Evolutionary conservation across 495 filamentous ascomycete genomes (phyloP), one percentile per base, ranked within the genome.

Genomic region (Bacidia gigantensis): DNA sequence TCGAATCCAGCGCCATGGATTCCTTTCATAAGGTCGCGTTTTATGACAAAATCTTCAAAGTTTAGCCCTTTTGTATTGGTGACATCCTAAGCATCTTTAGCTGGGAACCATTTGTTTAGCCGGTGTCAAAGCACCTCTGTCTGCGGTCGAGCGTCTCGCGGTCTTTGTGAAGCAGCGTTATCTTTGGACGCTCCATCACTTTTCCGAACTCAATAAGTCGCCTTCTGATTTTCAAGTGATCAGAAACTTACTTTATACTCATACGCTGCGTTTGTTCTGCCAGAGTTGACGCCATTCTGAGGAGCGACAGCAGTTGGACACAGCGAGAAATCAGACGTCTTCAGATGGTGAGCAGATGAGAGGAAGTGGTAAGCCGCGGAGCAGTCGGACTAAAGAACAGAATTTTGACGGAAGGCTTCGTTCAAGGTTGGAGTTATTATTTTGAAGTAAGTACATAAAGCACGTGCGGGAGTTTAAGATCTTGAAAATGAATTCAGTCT

Each of bases 1-100:
- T 99, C 92, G 67, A 95, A 99, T 47, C 92, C 92, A 58, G 92
- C 92, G 69, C 96, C 93, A 67, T 97, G 97, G 51, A 99, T 96
- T 26, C 92, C 92, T 89, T 96, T 97, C 71, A 99, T 77, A 25
- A 99, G 74, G 59, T 94, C 86, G 51, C 92, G 81, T 67, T 92
- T 93, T 62, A 97, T 83, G 54, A 82, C 83, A 59, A 99, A 95
- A 53, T 99, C 89, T 63, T 97, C 92, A 58, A 95, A 99, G 53
- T 97, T 92, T 53, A 97, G 74, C 49, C 92, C 92, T 72, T 95
- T 99, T 2, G 89, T 97, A 51, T 84, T 86, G 42, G 89, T 96
- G 40, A 99, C 92, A 81, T 99, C 92, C 86, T 95, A 57, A 24
- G 56, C 53, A 26, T 24, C 12, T 55, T 64, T 52, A 59, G 52